Evolutionary conservation across 495 filamentous ascomycete species (phyloP).

Genomic region (Neurospora sp.): DNA sequence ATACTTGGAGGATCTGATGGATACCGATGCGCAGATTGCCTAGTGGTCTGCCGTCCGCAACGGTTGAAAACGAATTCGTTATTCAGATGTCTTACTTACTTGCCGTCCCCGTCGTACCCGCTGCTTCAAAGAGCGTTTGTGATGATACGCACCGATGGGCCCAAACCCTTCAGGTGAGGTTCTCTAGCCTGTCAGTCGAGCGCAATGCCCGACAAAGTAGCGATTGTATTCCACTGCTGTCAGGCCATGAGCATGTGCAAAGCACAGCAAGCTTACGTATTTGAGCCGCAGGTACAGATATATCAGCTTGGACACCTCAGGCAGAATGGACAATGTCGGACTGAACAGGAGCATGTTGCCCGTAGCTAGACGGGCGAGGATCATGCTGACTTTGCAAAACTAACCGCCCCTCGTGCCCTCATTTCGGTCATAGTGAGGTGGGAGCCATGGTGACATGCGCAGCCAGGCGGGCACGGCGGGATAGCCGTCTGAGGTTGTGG

Average conservation of each 20-base stretch:
- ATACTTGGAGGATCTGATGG: neutral
- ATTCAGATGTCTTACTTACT: neutral
- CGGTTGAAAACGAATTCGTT: neutral
- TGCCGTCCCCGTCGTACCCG: neutral
- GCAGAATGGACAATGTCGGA: neutral
- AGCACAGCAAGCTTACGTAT: neutral
- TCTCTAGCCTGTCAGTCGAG: neutral
- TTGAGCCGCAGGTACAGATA: neutral
- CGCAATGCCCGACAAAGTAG: neutral
- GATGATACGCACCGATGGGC: neutral
- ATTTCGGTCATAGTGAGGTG: neutral
- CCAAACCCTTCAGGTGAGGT: neutral
- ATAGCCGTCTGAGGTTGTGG: neutral
- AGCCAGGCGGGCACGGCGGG: neutral
- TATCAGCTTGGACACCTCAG: neutral
- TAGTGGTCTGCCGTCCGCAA: neutral
- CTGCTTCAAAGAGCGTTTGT: neutral
- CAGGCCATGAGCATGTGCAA: neutral
- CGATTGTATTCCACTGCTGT: neutral
- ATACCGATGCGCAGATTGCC: neutral
- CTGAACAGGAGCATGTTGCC: neutral
- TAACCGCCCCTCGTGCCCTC: neutral
- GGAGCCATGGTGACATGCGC: neutral
- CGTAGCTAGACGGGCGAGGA: neutral
- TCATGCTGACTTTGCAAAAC: neutral